Conservation (phyloP, 2,329 filamentous ascomycete species). For the Alternaria gaisen region DNA sequence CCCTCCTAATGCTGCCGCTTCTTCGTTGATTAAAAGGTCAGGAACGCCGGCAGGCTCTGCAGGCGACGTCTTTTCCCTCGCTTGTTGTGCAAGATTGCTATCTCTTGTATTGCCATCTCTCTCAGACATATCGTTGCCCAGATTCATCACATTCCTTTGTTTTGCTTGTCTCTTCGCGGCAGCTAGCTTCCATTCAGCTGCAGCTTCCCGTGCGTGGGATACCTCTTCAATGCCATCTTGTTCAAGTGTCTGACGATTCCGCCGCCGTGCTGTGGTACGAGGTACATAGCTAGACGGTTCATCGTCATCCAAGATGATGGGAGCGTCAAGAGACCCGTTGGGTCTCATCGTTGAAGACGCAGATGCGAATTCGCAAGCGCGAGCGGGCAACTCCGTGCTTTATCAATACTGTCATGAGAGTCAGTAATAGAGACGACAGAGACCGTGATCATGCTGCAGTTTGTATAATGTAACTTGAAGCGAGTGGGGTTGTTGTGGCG, state of each 20-base stretch:
- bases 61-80: constrained; percentile 1
- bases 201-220: constrained; percentile 5
- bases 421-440: not conserved
- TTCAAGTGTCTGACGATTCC: constrained; percentile 8
- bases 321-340: constrained; percentile 12
- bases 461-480: not conserved
- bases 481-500: not conserved
- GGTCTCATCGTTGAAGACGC: constrained; percentile 6
- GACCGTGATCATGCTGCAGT: not conserved
- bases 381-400: not conserved
- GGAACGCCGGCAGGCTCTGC: constrained; percentile 5
- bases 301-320: constrained; percentile 10
- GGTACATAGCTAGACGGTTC: not conserved
- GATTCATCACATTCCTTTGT: not conserved
- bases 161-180: constrained; percentile 2
- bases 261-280: not conserved
- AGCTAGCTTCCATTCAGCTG: constrained; percentile 9
- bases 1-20: not conserved
- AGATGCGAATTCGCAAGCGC: not conserved
- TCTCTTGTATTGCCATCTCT: not conserved
- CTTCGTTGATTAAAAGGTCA: constrained; percentile 11
- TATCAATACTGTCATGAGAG: constrained; percentile 4
- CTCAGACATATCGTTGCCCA: not conserved
- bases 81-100: not conserved
- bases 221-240: constrained; percentile 14